These are phyloP conservation scores for Diaporthe nobilis DNA, from an alignment of 2,329 filamentous ascomycete species.

Conservation along the genomic window DNA sequence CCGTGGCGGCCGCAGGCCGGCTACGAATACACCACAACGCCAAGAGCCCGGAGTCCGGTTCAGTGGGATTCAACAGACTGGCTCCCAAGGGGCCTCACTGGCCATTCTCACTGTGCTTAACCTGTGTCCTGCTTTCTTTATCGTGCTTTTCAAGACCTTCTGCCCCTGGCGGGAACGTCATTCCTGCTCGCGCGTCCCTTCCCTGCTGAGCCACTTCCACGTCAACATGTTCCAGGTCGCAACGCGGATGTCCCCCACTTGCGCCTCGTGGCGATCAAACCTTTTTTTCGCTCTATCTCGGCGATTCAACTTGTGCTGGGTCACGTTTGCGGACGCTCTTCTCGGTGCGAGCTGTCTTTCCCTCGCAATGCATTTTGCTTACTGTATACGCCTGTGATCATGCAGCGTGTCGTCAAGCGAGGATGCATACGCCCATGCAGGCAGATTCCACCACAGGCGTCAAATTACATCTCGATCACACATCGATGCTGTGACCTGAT, in stretches of 20 bases:
- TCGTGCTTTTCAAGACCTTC: not conserved
- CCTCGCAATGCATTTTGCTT: slow-evolving; percentile 4
- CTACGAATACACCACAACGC: slow-evolving; percentile 18
- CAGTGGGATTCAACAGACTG: not conserved
- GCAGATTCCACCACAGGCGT: slow-evolving; percentile 19
- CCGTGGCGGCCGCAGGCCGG: not conserved
- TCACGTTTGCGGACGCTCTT: too few relatives aligned
- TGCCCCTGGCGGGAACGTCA: slow-evolving; percentile 6
- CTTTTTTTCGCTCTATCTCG: not conserved
- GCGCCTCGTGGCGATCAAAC: slow-evolving; percentile 6
- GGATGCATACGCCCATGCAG: slow-evolving; percentile 12
- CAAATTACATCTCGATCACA: slow-evolving; percentile 30
- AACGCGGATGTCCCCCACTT: slow-evolving; percentile 23
- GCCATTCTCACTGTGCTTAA: not conserved
- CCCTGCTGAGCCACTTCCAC: slow-evolving; percentile 7
- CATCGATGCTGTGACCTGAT: slow-evolving; percentile 4
- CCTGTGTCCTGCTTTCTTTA: not conserved
- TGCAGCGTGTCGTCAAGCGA: slow-evolving; percentile 20
- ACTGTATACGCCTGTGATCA: not conserved
- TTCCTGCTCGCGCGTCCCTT: slow-evolving; percentile 5
- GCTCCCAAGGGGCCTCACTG: not conserved
- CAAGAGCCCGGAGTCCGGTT: slow-evolving; percentile 29
- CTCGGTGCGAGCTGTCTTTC: not conserved
- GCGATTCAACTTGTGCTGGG: not conserved
- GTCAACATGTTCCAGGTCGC: slow-evolving; percentile 5